Evolutionary conservation across 495 filamentous ascomycete genomes (phyloP).

Genomic region (Xylona heveae): DNA sequence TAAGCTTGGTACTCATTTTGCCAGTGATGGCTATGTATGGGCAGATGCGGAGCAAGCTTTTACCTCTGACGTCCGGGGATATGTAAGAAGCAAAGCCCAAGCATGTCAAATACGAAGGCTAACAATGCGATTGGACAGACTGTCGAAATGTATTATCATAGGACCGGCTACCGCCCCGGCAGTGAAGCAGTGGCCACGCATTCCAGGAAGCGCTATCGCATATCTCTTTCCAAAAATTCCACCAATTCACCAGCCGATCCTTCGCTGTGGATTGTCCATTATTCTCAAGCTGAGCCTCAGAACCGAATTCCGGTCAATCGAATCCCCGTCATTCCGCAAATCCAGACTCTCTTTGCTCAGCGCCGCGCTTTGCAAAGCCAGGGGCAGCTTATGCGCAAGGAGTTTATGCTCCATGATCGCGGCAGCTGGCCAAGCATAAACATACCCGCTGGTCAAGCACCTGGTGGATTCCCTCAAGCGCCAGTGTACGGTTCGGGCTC

Average conservation of each 20-base stretch:
- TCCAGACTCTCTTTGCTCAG: conserved; percentile 24
- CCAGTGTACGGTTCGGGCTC: conserved; percentile 5
- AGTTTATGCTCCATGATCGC: conserved; percentile 82
- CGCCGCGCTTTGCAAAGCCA: conserved; percentile 50
- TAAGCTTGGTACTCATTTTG: conserved; percentile 42
- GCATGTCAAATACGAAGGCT: neutral
- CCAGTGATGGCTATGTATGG: conserved; percentile 89
- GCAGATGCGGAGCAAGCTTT: conserved; percentile 52
- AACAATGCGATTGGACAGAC: conserved; percentile 17
- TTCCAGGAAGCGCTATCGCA: conserved; percentile 60
- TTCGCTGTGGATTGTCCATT: conserved; percentile 87
- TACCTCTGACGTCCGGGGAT: conserved; percentile 48
- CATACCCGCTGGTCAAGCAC: conserved; percentile 26
- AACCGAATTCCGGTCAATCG: conserved; percentile 45
- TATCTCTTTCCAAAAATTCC: conserved; percentile 39
- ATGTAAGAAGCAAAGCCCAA: conserved; percentile 29
- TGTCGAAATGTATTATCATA: conserved; percentile 69
- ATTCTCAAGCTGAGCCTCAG: conserved; percentile 45
- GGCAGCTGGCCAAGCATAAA: conserved; percentile 73
- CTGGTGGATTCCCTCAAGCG: conserved; percentile 12
- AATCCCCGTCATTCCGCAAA: conserved; percentile 32
- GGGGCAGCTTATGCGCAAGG: conserved; percentile 69
- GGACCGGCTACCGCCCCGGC: conserved; percentile 49
- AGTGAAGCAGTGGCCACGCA: conserved; percentile 47
- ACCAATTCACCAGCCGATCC: conserved; percentile 50